Conservation (phyloP, 139 green algal species). For the Coelastrella sp. region DNA sequence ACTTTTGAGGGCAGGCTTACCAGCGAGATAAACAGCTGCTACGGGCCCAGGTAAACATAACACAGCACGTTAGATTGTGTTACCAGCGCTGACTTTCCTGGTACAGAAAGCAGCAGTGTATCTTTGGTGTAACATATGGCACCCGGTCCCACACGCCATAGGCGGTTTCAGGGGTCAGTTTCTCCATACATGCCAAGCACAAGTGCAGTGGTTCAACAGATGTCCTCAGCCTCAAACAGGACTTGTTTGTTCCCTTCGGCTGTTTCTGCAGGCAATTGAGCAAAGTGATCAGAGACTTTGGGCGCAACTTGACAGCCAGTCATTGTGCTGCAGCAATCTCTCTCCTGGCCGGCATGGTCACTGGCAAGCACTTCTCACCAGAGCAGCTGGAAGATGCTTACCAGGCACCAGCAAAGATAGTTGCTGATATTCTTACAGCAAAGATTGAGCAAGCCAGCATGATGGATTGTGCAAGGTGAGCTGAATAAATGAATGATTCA, state of each 20-base stretch:
- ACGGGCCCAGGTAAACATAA: neutral
- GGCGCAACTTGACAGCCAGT: neutral
- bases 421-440: neutral
- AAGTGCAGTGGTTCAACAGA: neutral
- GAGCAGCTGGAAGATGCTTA: slow-evolving; percentile 8
- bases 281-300: slow-evolving; percentile 4
- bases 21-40: slow-evolving; percentile 37
- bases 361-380: slow-evolving; percentile 19
- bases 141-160: no score
- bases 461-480: slow-evolving; percentile 42
- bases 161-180: no score
- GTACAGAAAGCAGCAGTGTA: no score
- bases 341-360: slow-evolving; percentile 17
- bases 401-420: slow-evolving; percentile 1
- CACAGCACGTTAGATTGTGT: no score
- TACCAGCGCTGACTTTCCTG: no score
- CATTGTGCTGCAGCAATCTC: slow-evolving; percentile 25
- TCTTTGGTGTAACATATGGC: no score
- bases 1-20: slow-evolving; percentile 11
- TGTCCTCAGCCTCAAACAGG: neutral
- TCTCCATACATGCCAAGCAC: neutral
- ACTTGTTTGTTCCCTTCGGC: neutral
- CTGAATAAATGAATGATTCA: no score
- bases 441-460: slow-evolving; percentile 1
- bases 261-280: slow-evolving; percentile 18